Percentiles rank a stretch among this genome's conserved stretches.
phyloP scores from a whole-genome alignment of 495 filamentous ascomycete species.

The Hyaloscypha bicolor region DNA sequence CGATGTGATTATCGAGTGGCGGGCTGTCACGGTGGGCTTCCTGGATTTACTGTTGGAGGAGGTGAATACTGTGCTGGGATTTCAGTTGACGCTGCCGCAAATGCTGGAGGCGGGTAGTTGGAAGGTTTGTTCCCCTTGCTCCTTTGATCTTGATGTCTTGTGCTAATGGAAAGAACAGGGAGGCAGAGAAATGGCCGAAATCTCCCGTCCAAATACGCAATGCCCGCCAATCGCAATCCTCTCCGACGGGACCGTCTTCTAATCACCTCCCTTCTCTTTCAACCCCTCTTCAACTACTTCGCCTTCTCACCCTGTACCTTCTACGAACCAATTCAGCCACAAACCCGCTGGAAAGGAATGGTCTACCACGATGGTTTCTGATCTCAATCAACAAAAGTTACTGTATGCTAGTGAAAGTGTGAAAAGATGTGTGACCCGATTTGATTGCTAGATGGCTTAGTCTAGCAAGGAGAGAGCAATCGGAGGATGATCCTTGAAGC shows the following conservation, averaged over 20 bases:
- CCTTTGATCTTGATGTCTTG: not conserved
- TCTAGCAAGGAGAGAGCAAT: not conserved
- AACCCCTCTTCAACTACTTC: not conserved
- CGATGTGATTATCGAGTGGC: constrained; percentile 88
- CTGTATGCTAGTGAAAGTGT: too few species aligned
- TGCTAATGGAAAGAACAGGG: constrained; percentile 55
- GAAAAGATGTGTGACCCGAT: too few species aligned
- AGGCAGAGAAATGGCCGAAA: constrained; percentile 93
- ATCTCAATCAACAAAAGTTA: not conserved
- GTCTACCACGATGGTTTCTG: not conserved
- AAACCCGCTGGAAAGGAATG: not conserved
- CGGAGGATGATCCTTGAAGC: not conserved
- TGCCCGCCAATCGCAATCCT: constrained; percentile 96
- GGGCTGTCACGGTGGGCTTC: constrained; percentile 80
- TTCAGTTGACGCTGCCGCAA: constrained; percentile 70
- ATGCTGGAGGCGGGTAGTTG: constrained; percentile 89
- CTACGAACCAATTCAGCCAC: not conserved
- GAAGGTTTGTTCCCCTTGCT: constrained; percentile 60
- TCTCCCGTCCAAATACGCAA: constrained; percentile 94
- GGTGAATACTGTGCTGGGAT: constrained; percentile 51
- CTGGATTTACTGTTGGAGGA: constrained; percentile 73
- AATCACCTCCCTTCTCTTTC: constrained; percentile 25
- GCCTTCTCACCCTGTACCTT: not conserved
- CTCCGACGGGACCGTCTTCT: constrained; percentile 96
- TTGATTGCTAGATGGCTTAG: too few species aligned